Evolutionary conservation across 2,329 filamentous ascomycete genomes (phyloP), one percentile per base, ranked within the genome.

Genomic region (Fonsecaea erecta): DNA sequence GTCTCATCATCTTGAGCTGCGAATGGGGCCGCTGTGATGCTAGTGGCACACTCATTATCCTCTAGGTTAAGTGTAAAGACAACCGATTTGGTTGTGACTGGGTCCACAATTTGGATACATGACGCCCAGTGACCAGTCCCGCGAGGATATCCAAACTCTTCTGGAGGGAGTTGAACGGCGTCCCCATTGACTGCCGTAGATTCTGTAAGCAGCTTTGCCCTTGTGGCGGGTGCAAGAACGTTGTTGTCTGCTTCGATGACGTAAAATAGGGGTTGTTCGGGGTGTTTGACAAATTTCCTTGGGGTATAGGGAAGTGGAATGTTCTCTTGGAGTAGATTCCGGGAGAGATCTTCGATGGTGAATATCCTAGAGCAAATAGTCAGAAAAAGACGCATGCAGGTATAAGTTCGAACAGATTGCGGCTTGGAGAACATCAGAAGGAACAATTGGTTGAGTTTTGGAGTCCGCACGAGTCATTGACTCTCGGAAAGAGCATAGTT

Each of bases 231-330:
- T 0, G 93, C 89, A 1, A 99, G 83, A 0, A 93, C 92, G 74
- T 97, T 96, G 76, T 95, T 96, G 70, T 99, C 96, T 11, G 93
- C 87, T 79, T 97, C 92, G 58, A 97, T 92, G 6, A 94, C 93
- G 75, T 98, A 99, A 77, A 97, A 99, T 26, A 96, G 84, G 16
- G 92, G 90, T 59, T 92, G 86, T 4, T 95, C 91, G 0, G 94
- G 94, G 74, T 98, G 92, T 69, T 92, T 91, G 32, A 93, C 86
- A 72, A 99, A 89, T 71, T 90, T 90, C 65, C 92, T 90, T 1
- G 96, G 95, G 0, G 95, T 99, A 76, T 99, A 96, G 26, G 90
- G 89, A 24, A 99, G 83, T 7, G 92, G 87, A 68, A 97, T 91
- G 0, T 90, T 90, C 74, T 95, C 91, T 75, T 96, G 92, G 32